Evolutionary conservation across 768 basidiomycete genomes (phyloP).

Genomic region (Fistulinella prunicolor): DNA sequence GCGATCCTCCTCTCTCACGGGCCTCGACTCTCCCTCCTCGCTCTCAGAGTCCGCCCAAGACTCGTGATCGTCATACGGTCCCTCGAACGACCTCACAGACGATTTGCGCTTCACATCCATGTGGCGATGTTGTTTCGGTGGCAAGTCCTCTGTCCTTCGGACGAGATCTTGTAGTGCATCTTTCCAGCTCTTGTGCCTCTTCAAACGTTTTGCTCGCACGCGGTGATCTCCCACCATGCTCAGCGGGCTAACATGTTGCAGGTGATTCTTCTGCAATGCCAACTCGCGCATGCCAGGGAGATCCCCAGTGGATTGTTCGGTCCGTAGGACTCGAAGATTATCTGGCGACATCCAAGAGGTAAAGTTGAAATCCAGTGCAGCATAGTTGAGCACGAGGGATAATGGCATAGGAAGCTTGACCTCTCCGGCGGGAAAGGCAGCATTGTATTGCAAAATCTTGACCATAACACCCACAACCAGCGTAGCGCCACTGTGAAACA

Average conservation of each 20-base stretch:
- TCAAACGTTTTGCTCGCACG: slow-evolving; percentile 38
- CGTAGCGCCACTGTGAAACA: slow-evolving; percentile 70
- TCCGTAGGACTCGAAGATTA: slow-evolving; percentile 78
- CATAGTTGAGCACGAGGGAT: slow-evolving; percentile 85
- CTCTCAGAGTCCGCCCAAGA: slow-evolving; percentile 54
- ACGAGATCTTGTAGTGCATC: slow-evolving; percentile 51
- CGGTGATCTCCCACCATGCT: slow-evolving; percentile 82
- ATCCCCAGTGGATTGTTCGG: slow-evolving; percentile 84
- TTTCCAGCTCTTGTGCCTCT: slow-evolving; percentile 57
- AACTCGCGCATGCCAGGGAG: slow-evolving; percentile 68
- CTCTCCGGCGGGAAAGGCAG: slow-evolving; percentile 25
- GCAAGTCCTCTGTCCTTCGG: slow-evolving; percentile 35
- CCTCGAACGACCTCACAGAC: slow-evolving; percentile 25
- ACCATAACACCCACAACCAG: slow-evolving; percentile 82
- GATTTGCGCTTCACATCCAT: slow-evolving; percentile 29
- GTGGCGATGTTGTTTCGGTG: slow-evolving; percentile 16
- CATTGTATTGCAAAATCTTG: slow-evolving; percentile 72
- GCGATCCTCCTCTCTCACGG: slow-evolving; percentile 65
- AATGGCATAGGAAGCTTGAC: slow-evolving; percentile 66
- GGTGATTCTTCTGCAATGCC: slow-evolving; percentile 81
- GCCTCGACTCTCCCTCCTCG: slow-evolving; percentile 43
- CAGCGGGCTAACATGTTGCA: slow-evolving; percentile 85
- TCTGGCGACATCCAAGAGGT: slow-evolving; percentile 93
- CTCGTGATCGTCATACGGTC: slow-evolving; percentile 43
- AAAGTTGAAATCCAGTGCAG: slow-evolving; percentile 96